These are phyloP conservation scores for Pyricularia sp. DNA, from an alignment of 2,329 filamentous ascomycete species.

Conservation along the genomic window DNA sequence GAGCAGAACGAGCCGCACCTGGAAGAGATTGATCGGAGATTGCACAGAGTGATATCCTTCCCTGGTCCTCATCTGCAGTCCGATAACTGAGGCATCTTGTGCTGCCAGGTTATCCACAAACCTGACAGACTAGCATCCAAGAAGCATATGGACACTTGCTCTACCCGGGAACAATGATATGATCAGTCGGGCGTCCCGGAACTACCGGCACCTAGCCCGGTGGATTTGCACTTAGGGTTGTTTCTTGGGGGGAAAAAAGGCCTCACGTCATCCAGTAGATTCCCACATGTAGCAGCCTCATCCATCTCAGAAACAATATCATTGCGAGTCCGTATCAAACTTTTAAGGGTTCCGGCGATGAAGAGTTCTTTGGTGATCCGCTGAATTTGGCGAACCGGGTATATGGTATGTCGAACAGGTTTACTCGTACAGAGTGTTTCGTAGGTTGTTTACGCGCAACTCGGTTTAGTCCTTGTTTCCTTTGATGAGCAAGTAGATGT, in stretches of 20 bases:
- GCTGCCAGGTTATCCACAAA: background rate
- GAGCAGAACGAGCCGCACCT: slow-evolving; percentile 66
- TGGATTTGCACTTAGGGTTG: background rate
- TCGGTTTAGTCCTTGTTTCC: slow-evolving; percentile 2
- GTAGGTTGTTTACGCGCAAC: background rate
- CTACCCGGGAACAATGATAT: background rate
- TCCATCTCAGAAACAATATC: background rate
- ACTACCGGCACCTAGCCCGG: background rate
- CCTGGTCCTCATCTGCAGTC: slow-evolving; percentile 46
- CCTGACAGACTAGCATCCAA: background rate
- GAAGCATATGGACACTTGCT: background rate
- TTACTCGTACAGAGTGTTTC: background rate
- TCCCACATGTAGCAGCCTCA: background rate
- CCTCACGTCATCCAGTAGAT: background rate
- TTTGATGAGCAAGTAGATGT: slow-evolving; percentile 78
- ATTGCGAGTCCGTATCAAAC: background rate
- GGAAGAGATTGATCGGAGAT: slow-evolving; percentile 57
- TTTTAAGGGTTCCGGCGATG: background rate
- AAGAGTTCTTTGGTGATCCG: background rate
- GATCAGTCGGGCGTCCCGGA: background rate
- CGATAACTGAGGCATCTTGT: background rate
- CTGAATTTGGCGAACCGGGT: background rate
- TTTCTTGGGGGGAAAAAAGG: background rate
- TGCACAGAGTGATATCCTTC: slow-evolving; percentile 73
- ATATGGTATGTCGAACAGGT: background rate